A percentile compares a stretch with the other conserved stretches of the same genome.
These are phyloP conservation scores for Gynostemma pentaphyllum DNA, from an alignment of 306 rosid species.

Conservation along the genomic window DNA sequence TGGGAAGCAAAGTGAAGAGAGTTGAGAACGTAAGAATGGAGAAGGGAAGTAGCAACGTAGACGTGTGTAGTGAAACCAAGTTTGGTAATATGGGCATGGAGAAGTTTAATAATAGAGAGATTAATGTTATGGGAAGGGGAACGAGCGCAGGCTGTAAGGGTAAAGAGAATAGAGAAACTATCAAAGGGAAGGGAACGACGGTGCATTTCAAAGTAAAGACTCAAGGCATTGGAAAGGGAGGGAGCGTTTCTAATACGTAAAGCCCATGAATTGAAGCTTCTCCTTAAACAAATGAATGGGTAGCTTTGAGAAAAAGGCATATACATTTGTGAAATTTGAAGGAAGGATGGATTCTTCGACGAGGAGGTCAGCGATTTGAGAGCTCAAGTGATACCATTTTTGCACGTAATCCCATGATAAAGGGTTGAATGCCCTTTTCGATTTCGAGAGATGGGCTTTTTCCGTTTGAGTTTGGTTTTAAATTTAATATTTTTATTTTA, in stretches of 20 bases:
- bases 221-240: slow-evolving; percentile 30
- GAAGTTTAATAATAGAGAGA: slow-evolving; percentile 23
- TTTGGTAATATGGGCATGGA: slow-evolving; percentile 49
- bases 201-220: slow-evolving; percentile 34
- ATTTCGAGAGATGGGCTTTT: too few species aligned
- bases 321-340: too few species aligned
- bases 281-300: background rate
- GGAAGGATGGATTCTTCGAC: too few species aligned
- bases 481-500: too few species aligned
- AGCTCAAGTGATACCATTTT: too few species aligned
- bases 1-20: slow-evolving; percentile 28
- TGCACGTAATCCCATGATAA: too few species aligned
- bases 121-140: slow-evolving; percentile 19
- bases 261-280: slow-evolving; percentile 35
- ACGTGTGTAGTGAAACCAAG: slow-evolving; percentile 38
- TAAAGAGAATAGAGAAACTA: slow-evolving; percentile 36
- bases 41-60: slow-evolving; percentile 35
- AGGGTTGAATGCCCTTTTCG: too few species aligned
- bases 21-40: slow-evolving; percentile 10
- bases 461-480: too few species aligned
- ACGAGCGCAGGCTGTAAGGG: slow-evolving; percentile 46
- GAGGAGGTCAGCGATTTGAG: too few species aligned
- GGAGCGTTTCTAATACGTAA: slow-evolving; percentile 35
- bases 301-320: slow-evolving; percentile 11
- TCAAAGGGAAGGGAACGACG: slow-evolving; percentile 23